Evolutionary conservation across 2,329 filamentous ascomycete species (phyloP).

Genomic region (Aspergillus flavus): DNA sequence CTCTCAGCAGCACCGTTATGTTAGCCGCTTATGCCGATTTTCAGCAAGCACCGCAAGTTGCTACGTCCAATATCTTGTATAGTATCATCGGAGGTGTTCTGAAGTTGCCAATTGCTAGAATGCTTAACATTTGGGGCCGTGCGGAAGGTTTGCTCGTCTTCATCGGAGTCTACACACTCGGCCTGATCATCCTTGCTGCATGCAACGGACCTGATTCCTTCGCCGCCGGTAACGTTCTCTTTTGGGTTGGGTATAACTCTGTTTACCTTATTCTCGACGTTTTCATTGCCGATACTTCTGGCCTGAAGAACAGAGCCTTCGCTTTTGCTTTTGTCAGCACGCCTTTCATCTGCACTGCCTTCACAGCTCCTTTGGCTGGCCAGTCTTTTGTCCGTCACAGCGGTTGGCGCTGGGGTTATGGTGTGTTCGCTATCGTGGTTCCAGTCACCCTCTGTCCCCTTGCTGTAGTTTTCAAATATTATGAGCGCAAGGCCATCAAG

Average conservation of each 20-base stretch:
- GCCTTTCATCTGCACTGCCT: slow-evolving; percentile 64
- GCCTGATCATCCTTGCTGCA: slow-evolving; percentile 63
- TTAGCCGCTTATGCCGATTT: slow-evolving; percentile 58
- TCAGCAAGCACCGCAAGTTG: slow-evolving; percentile 52
- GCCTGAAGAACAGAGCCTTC: slow-evolving; percentile 62
- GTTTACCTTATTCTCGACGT: slow-evolving; percentile 60
- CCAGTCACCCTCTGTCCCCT: slow-evolving; percentile 60
- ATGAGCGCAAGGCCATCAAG: slow-evolving; percentile 60
- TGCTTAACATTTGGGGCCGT: slow-evolving; percentile 65
- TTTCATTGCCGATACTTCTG: slow-evolving; percentile 66
- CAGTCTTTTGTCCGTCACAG: slow-evolving; percentile 51
- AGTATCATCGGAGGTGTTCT: slow-evolving; percentile 60
- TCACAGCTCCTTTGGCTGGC: slow-evolving; percentile 57
- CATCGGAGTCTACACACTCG: slow-evolving; percentile 49
- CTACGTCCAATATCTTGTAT: slow-evolving; percentile 57
- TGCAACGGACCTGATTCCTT: slow-evolving; percentile 64
- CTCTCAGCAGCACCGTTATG: slow-evolving; percentile 46
- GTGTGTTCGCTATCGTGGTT: slow-evolving; percentile 62
- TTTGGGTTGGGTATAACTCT: slow-evolving; percentile 60
- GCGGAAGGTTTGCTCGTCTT: slow-evolving; percentile 60
- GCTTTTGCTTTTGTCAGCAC: slow-evolving; percentile 62
- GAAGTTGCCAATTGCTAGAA: slow-evolving; percentile 65
- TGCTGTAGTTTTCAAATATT: slow-evolving; percentile 56
- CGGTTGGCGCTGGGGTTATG: slow-evolving; percentile 66
- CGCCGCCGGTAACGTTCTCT: slow-evolving; percentile 65